A percentile compares a stretch with the other conserved stretches of the same genome.
phyloP scores from a whole-genome alignment of 441 rosid genomes.

The Adansonia madagascariensis region DNA sequence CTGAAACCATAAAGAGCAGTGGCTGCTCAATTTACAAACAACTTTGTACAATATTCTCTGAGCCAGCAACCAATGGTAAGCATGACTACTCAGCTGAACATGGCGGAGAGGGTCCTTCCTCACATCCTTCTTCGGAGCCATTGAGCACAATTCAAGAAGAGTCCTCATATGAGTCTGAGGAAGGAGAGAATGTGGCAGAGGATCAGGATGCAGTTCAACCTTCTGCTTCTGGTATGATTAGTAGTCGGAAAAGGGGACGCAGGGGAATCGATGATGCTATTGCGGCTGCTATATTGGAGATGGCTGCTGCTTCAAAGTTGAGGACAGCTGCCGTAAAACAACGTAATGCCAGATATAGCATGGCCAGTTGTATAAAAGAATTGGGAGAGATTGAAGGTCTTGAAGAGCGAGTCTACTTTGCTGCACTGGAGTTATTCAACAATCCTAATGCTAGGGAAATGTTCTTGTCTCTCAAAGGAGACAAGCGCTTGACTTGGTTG shows the following conservation, averaged over 20 bases:
- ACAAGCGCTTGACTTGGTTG: conserved; percentile 55
- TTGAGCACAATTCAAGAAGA: conserved; percentile 30
- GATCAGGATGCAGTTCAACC: conserved; percentile 31
- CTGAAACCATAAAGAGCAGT: conserved; percentile 47
- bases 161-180: conserved; percentile 43
- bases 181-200: conserved; percentile 33
- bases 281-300: conserved; percentile 56
- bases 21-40: conserved; percentile 59
- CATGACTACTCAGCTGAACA: conserved; percentile 30
- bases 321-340: conserved; percentile 43
- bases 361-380: conserved; percentile 57
- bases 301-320: conserved; percentile 58
- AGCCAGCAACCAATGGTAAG: conserved; percentile 39
- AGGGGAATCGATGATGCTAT: conserved; percentile 59
- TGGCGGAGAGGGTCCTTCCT: conserved; percentile 22
- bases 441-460: conserved; percentile 57
- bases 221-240: conserved; percentile 1
- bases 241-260: conserved; percentile 47
- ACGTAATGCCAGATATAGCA: conserved; percentile 39
- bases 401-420: conserved; percentile 47
- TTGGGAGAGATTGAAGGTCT: conserved; percentile 43
- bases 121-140: conserved; percentile 26
- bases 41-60: conserved; percentile 52
- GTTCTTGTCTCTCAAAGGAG: conserved; percentile 51
- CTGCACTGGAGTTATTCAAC: conserved; percentile 58